Evolutionary conservation across 2,329 filamentous ascomycete species (phyloP).

Genomic region (Cadophora sp.): DNA sequence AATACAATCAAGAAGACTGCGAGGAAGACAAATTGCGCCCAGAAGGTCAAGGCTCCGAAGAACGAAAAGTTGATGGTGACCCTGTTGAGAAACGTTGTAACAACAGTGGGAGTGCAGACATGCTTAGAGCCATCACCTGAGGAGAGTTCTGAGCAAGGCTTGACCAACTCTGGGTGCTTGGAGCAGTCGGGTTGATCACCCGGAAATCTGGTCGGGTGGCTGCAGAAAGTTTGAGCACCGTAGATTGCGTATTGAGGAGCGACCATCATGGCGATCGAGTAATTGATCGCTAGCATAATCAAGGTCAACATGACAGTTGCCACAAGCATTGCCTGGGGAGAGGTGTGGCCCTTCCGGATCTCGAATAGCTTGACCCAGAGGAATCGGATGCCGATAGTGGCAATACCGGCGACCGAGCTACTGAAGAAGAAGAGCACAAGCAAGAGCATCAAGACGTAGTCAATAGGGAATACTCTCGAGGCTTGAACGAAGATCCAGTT

Average conservation of each 20-base stretch:
- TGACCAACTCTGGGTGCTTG: constrained; percentile 72
- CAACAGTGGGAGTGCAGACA: constrained; percentile 89
- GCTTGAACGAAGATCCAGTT: constrained; percentile 88
- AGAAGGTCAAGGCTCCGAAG: constrained; percentile 92
- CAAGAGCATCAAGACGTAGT: constrained; percentile 88
- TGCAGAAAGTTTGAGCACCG: constrained; percentile 93
- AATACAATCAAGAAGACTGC: constrained; percentile 84
- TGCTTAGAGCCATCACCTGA: constrained; percentile 73
- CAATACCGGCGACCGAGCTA: constrained; percentile 85
- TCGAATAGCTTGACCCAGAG: constrained; percentile 94
- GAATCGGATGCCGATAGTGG: constrained; percentile 90
- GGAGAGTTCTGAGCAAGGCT: constrained; percentile 80
- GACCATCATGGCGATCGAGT: constrained; percentile 90
- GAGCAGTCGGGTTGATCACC: constrained; percentile 78
- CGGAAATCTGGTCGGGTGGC: constrained; percentile 66
- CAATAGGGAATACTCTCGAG: constrained; percentile 84
- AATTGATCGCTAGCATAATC: constrained; percentile 91
- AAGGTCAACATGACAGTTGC: constrained; percentile 90
- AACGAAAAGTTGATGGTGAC: constrained; percentile 94
- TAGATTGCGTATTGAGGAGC: constrained; percentile 95
- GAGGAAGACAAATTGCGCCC: constrained; percentile 93
- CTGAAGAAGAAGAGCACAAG: constrained; percentile 88
- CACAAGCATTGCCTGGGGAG: constrained; percentile 89
- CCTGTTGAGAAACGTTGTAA: constrained; percentile 91
- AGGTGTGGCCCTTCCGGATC: constrained; percentile 86